Base-by-base conservation (phyloP, 2,329 filamentous ascomycete genomes). In the Bipolaris oryzae region DNA sequence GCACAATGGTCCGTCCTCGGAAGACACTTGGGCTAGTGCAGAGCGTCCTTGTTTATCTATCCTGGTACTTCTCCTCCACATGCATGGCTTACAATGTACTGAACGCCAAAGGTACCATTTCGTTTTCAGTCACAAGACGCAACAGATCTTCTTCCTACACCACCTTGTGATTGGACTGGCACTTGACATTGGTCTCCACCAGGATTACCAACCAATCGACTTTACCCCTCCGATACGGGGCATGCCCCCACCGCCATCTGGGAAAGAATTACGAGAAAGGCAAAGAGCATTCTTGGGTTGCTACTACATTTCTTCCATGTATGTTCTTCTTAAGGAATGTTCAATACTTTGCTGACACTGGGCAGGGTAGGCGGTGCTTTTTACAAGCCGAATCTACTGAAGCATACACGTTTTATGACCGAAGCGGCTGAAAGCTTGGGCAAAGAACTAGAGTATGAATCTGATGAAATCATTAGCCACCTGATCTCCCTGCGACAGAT, bases 281-380 rank as follows among this genome's bases (percentile, higher is more conserved):
- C 63, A 74, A 35, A 64, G 72, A 28, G 60, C 73, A 0, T 73
- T 71, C 34, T 60, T 75, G 21, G 73, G 71, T 1, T 74, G 71
- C 43, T 75, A 74, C 28, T 74, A 73, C 21, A 54, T 75, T 15
- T 69, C 72, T 0, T 74, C 73, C 1, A 66, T 69, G 72, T 73
- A 58, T 20, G 64, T 55, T 16, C 5, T 7, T 16, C 15, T 20
- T 4, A 13, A 15, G 2, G 2, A 3, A 7, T 20, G 5, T 3
- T 33, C 16, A 5, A 13, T 5, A 6, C 5, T 25, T 35, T 37
- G 21, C 18, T 64, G 28, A 62, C 16, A 15, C 3, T 28, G n/a
- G 1, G 4, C 35, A 74, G 73, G 59, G 61, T 74, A 21, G 60
- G 70, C 7, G 60, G 61, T 13, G 67, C 68, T 4, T 47, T 74